Evolutionary conservation across 192 early-diverging fungal genomes (phyloP), one percentile per base, ranked within the genome.

Genomic region (Coemansia sp.): DNA sequence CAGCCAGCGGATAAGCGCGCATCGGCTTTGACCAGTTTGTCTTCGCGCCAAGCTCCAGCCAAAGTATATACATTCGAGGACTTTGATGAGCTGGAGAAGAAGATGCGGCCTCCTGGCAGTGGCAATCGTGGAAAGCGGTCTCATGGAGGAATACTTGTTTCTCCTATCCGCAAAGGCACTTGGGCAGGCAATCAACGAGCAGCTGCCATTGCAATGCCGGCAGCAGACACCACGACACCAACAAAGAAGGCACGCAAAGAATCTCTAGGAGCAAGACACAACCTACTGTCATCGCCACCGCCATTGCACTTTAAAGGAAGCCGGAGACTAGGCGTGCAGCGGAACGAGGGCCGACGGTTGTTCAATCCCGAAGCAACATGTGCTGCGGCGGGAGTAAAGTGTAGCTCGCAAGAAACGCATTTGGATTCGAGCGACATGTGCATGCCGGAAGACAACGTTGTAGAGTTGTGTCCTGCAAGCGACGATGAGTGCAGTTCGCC

Each of bases 321-420:
- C 40, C 7, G 39, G 46, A 26, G 6, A 28, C 42, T 54, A 14
- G 39, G 46, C 19, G 26, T 31, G 38, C 26, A 50, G 54, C 36
- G 35, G 49, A 53, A 4, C 41, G 13, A 35, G 16, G 38, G 5
- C 31, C 21, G 20, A 30, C 30, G 42, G 36, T 4, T 26, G 4
- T 26, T 26, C 23, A 26, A 26, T 26, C 23, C 23, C 4, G 2
- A 26, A 26, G 23, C 23, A 26, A 40, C 12, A 40, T 6, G 37
- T 26, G 46, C 46, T 11, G 28, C 11, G 30, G 5, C 49, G 6
- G 49, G 30, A n/a, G 26, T 23, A 26, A 57, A 57, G 19, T 57
- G 31, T 19, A 72, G 73, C 42, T 77, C 73, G 31, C 73, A 77
- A 38, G 68, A 66, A 46, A 77, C 73, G 15, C 67, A 54, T 19